Conservation (phyloP, 148 eudicot species). For the Fagopyrum tataricum region DNA sequence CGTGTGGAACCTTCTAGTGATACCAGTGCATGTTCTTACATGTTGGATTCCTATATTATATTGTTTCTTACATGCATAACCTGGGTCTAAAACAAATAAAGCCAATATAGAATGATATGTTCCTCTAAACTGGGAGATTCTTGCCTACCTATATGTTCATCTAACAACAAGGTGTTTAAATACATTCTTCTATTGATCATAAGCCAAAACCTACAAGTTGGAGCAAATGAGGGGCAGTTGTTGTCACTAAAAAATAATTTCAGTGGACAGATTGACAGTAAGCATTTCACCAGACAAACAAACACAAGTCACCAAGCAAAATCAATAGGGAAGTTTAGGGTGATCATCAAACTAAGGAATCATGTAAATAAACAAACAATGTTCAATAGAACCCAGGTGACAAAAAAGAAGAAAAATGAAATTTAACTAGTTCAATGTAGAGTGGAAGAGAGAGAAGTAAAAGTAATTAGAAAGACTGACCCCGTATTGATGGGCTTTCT, state of each 20-base stretch:
- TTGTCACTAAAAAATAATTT: too few relatives aligned
- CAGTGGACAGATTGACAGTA: not conserved
- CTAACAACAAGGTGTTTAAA: too few relatives aligned
- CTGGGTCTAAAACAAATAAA: not conserved
- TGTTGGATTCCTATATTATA: not conserved
- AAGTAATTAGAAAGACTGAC: conserved; percentile 40
- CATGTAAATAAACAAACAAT: not conserved
- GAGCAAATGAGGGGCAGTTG: too few relatives aligned
- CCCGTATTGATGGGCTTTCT: conserved; percentile 90
- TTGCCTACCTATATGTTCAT: too few relatives aligned
- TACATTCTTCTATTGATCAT: too few relatives aligned
- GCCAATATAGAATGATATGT: too few relatives aligned
- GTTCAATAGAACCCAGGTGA: not conserved
- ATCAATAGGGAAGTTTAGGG: not conserved
- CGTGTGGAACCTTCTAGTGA: too few relatives aligned
- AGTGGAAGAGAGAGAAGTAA: not conserved
- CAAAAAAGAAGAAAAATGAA: not conserved
- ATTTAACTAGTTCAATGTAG: too few relatives aligned
- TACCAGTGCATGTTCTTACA: too few relatives aligned
- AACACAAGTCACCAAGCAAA: not conserved
- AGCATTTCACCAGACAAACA: not conserved
- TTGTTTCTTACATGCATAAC: not conserved
- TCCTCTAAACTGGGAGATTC: too few relatives aligned
- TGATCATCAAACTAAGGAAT: not conserved
- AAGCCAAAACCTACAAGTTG: too few relatives aligned